A percentile compares a stretch with the other conserved stretches of the same genome.
These are phyloP conservation scores for Kodamaea nitidulidarum DNA, from an alignment of 805 yeast species.

Conservation along the genomic window DNA sequence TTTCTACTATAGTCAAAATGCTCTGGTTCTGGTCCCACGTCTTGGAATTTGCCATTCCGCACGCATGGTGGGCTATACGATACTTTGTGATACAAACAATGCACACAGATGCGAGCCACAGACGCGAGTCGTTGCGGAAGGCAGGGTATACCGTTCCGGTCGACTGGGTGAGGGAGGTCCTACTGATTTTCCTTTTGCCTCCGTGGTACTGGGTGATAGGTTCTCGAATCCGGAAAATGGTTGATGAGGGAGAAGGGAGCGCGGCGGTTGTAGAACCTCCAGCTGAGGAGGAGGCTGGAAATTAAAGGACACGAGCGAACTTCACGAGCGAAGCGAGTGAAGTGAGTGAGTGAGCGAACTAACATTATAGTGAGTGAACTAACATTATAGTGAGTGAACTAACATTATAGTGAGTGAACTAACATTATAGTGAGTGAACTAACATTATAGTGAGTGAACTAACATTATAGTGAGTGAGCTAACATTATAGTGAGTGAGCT, in stretches of 20 bases:
- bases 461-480: too few relatives aligned
- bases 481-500: too few relatives aligned
- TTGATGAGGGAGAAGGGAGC: neutral
- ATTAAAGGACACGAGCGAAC: neutral
- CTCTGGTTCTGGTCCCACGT: slow-evolving; percentile 25
- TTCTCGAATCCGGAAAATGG: neutral
- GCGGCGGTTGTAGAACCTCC: too few relatives aligned
- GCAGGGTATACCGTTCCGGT: slow-evolving; percentile 12
- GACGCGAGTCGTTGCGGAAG: slow-evolving; percentile 10
- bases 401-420: too few relatives aligned
- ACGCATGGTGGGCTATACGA: slow-evolving; percentile 32
- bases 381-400: too few relatives aligned
- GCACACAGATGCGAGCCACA: slow-evolving; percentile 15
- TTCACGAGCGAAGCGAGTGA: too few relatives aligned
- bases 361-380: too few relatives aligned
- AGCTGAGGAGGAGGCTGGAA: neutral
- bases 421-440: too few relatives aligned
- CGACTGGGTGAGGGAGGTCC: slow-evolving; percentile 10
- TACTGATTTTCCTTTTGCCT: slow-evolving; percentile 21
- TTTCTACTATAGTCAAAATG: neutral
- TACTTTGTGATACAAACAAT: slow-evolving; percentile 15
- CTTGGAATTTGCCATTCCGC: slow-evolving; percentile 19
- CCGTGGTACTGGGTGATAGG: slow-evolving; percentile 32
- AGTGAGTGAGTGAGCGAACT: neutral
- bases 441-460: too few relatives aligned